Conservation (phyloP, 805 yeast genomes). For the Metschnikowia kofuensis region DNA sequence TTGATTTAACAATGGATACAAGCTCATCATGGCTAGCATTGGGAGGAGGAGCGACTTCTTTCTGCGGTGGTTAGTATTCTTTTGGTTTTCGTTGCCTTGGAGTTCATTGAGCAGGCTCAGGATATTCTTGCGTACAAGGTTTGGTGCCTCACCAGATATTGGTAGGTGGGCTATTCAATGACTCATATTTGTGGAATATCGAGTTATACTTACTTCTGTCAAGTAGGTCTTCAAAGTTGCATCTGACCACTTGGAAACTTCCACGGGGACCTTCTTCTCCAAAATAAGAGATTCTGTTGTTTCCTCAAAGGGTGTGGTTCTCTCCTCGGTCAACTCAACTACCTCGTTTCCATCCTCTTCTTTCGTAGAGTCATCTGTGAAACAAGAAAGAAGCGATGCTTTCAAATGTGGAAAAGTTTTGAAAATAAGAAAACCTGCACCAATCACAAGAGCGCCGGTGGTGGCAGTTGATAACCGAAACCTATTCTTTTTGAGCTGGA, state of each 20-base stretch:
- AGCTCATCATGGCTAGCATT: slow-evolving; percentile 45
- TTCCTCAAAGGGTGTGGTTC: background rate
- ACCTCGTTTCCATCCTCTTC: slow-evolving; percentile 13
- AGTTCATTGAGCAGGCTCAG: too few relatives aligned
- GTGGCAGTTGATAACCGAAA: slow-evolving; percentile 24
- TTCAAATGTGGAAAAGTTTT: slow-evolving; percentile 51
- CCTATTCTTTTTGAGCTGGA: slow-evolving; percentile 19
- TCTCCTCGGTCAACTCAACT: slow-evolving; percentile 5
- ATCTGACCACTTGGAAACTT: slow-evolving; percentile 6
- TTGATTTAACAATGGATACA: slow-evolving; percentile 46
- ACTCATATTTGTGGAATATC: too few relatives aligned
- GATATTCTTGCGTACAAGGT: too few relatives aligned
- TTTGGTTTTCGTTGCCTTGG: slow-evolving; percentile 8
- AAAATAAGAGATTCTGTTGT: slow-evolving; percentile 6
- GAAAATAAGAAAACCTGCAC: slow-evolving; percentile 41
- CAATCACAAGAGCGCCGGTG: slow-evolving; percentile 42
- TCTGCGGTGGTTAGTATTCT: slow-evolving; percentile 29
- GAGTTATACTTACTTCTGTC: slow-evolving; percentile 10
- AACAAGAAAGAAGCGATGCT: slow-evolving; percentile 23
- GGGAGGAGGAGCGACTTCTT: slow-evolving; percentile 46
- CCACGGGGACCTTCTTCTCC: slow-evolving; percentile 6
- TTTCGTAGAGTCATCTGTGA: slow-evolving; percentile 5
- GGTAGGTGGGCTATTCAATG: too few relatives aligned
- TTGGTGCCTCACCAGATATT: too few relatives aligned
- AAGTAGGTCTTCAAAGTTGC: slow-evolving; percentile 6